Percentiles rank a stretch among this genome's conserved stretches.
These are phyloP conservation scores for Torulaspora indica DNA, from an alignment of 805 yeast species.

Conservation along the genomic window DNA sequence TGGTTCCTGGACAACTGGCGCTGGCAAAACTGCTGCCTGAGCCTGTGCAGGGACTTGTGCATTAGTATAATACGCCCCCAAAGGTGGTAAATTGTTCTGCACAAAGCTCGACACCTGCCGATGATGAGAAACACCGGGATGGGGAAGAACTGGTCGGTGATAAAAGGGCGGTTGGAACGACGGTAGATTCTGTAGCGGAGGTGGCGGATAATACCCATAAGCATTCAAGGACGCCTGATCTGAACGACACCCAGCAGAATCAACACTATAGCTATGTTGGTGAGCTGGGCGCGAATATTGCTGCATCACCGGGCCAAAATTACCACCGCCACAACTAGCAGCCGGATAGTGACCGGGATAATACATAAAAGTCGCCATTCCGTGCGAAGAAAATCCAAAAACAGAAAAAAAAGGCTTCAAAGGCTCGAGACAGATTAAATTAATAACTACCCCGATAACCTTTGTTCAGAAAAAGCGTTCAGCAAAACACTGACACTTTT, in stretches of 20 bases:
- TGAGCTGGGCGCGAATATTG: background rate
- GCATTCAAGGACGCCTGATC: conserved; percentile 9
- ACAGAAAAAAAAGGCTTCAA: conserved; percentile 6
- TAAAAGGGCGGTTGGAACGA: conserved; percentile 15
- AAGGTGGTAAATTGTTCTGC: conserved; percentile 11
- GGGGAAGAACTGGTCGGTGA: conserved; percentile 6
- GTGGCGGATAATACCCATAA: conserved; percentile 22
- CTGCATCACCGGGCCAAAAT: conserved; percentile 3
- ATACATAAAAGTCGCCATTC: conserved; percentile 18
- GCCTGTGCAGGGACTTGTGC: conserved; percentile 6
- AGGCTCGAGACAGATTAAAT: conserved; percentile 32
- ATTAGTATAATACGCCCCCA: conserved; percentile 10
- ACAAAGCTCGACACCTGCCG: conserved; percentile 8
- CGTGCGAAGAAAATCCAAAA: conserved; percentile 1
- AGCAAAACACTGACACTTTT: background rate
- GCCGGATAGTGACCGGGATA: conserved; percentile 17
- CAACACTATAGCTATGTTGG: conserved; percentile 5
- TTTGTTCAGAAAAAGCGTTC: conserved; percentile 1
- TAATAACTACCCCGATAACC: conserved; percentile 31
- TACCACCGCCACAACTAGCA: conserved; percentile 6
- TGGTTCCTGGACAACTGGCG: conserved; percentile 15
- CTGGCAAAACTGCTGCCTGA: conserved; percentile 12
- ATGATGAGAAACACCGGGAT: conserved; percentile 7
- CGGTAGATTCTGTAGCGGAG: conserved; percentile 3
- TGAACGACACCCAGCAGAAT: conserved; percentile 3